These are phyloP conservation scores for Solanum pinnatisectum DNA, from an alignment of 257 asterid genomes.

Conservation along the genomic window DNA sequence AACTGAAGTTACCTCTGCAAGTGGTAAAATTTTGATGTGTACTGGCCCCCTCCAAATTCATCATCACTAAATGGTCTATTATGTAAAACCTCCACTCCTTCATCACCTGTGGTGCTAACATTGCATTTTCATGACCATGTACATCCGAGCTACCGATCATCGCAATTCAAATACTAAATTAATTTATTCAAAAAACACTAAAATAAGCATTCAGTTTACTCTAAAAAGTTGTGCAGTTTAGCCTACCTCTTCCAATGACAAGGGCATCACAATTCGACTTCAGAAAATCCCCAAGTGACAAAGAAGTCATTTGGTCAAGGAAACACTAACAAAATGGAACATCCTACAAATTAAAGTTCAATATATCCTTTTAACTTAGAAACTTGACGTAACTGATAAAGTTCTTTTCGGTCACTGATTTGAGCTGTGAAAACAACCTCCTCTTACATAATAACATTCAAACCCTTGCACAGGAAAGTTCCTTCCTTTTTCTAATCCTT, in stretches of 20 bases:
- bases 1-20: conserved; percentile 1
- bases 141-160: conserved; percentile 91
- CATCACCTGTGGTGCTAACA: conserved; percentile 59
- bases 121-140: conserved; percentile 86
- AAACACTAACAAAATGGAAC: background rate
- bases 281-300: conserved; percentile 13
- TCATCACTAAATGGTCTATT: conserved; percentile 67
- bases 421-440: background rate
- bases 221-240: background rate
- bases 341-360: background rate
- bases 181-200: background rate
- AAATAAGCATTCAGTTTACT: background rate
- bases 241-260: conserved; percentile 82
- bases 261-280: conserved; percentile 88
- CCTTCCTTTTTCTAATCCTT: background rate
- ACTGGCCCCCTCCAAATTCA: background rate
- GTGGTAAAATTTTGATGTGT: conserved; percentile 1
- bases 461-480: background rate
- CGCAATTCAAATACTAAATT: conserved; percentile 19
- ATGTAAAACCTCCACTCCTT: conserved; percentile 92
- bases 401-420: background rate
- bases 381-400: background rate
- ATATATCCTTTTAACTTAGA: too few relatives aligned
- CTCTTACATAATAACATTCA: too few relatives aligned
- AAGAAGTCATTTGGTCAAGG: conserved; percentile 37